phyloP scores from a whole-genome alignment of 371 early-diverging fungal species.

The Fennellomyces sp. region DNA sequence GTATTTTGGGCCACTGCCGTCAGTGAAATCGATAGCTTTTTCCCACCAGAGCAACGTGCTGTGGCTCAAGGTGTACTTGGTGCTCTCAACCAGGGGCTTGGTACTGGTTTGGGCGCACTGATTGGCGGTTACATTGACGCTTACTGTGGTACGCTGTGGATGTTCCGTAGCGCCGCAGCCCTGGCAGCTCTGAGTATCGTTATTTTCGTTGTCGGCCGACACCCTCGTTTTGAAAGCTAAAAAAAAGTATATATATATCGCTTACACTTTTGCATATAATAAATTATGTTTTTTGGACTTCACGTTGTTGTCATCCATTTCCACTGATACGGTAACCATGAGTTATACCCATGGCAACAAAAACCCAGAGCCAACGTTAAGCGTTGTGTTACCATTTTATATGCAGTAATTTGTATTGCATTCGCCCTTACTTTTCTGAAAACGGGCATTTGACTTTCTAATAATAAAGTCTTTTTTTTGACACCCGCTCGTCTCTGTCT shows the following conservation, averaged over 20 bases:
- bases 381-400: neutral
- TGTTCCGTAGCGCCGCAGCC: conserved; percentile 21
- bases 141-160: conserved; percentile 19
- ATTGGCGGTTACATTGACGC: conserved; percentile 35
- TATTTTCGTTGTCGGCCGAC: conserved; percentile 20
- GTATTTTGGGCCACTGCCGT: conserved; percentile 44
- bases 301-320: no score
- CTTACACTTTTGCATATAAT: neutral
- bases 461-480: neutral
- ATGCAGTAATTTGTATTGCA: neutral
- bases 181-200: conserved; percentile 14
- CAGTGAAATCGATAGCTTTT: conserved; percentile 39
- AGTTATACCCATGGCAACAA: no score
- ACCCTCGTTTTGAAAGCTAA: neutral
- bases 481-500: neutral
- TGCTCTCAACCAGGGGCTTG: conserved; percentile 35
- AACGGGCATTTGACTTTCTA: no score
- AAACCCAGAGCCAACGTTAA: neutral
- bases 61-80: conserved; percentile 47
- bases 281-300: no score
- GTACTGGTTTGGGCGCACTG: conserved; percentile 37
- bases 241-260: neutral
- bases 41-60: conserved; percentile 39
- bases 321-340: no score
- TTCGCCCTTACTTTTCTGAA: neutral